Percentiles rank a stretch among this genome's conserved stretches.
Conservation (phyloP, 257 asterid genomes). For the Solanum paucissectum region DNA sequence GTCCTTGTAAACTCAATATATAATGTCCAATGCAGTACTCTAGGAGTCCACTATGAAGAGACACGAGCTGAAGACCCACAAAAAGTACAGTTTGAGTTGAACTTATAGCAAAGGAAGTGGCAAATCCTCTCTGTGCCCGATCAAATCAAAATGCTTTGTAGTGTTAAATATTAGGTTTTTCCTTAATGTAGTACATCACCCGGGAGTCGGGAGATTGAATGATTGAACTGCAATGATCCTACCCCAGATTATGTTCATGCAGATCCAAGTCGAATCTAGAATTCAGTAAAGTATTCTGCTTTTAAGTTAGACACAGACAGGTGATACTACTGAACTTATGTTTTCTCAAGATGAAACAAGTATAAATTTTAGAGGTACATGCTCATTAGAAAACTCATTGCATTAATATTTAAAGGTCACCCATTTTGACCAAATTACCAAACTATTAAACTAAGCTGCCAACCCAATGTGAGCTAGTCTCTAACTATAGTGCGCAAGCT, state of each 20-base stretch:
- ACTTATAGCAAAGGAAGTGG: background rate
- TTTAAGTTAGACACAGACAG: background rate
- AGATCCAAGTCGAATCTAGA: background rate
- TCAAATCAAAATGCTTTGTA: background rate
- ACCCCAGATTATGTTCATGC: background rate
- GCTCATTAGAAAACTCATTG: background rate
- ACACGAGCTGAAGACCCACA: background rate
- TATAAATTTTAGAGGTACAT: background rate
- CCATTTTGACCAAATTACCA: background rate
- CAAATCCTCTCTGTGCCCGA: background rate
- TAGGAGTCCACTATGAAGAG: background rate
- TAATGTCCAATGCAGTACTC: background rate
- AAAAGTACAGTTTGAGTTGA: background rate
- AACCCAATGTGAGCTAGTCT: background rate
- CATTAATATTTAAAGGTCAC: background rate
- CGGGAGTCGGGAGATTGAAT: background rate
- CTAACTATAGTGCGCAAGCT: background rate
- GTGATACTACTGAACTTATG: background rate
- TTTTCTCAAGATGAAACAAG: background rate
- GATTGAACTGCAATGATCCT: background rate
- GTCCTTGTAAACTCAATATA: background rate
- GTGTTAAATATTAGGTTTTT: background rate
- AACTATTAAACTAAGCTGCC: background rate
- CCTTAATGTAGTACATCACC: background rate
- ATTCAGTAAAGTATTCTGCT: background rate